These are phyloP conservation scores for Mortierella sp. DNA, from an alignment of 371 early-diverging fungal species.

Conservation along the genomic window DNA sequence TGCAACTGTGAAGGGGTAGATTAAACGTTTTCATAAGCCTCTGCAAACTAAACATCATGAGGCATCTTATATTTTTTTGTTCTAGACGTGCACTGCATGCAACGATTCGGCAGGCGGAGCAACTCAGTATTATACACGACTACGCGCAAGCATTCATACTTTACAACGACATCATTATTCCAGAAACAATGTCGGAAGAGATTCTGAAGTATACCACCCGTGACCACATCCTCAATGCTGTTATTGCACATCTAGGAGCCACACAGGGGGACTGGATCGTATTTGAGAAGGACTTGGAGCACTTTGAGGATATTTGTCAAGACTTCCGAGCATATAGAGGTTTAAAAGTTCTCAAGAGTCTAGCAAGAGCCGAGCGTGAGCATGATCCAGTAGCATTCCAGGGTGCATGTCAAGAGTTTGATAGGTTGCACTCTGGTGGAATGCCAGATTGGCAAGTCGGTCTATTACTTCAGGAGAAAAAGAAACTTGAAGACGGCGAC, in stretches of 20 bases:
- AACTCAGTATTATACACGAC: slow-evolving; percentile 20
- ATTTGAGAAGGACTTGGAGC: slow-evolving; percentile 25
- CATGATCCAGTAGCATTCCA: slow-evolving; percentile 34
- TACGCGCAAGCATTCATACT: slow-evolving; percentile 24
- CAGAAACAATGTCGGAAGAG: slow-evolving; percentile 35
- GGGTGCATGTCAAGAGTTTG: slow-evolving; percentile 34
- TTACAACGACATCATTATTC: slow-evolving; percentile 43
- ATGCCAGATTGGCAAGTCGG: slow-evolving; percentile 50
- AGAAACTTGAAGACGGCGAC: slow-evolving; percentile 30
- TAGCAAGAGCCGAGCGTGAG: slow-evolving; percentile 35
- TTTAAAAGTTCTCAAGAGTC: slow-evolving; percentile 10
- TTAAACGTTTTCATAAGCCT: background rate
- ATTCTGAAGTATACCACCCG: slow-evolving; percentile 41
- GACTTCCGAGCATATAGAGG: slow-evolving; percentile 34
- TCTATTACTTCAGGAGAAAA: slow-evolving; percentile 34
- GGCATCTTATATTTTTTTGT: background rate
- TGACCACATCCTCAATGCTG: slow-evolving; percentile 43
- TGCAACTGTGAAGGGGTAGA: background rate
- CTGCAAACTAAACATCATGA: slow-evolving; percentile 2
- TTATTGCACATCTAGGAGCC: slow-evolving; percentile 44
- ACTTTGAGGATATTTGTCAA: slow-evolving; percentile 21
- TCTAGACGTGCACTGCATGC: slow-evolving; percentile 39
- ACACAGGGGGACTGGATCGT: slow-evolving; percentile 43
- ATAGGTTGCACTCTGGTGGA: slow-evolving; percentile 23
- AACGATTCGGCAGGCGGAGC: slow-evolving; percentile 30